These are phyloP conservation scores for Schrenkiella parvula DNA, from an alignment of 345 rosid genomes.

Conservation along the genomic window DNA sequence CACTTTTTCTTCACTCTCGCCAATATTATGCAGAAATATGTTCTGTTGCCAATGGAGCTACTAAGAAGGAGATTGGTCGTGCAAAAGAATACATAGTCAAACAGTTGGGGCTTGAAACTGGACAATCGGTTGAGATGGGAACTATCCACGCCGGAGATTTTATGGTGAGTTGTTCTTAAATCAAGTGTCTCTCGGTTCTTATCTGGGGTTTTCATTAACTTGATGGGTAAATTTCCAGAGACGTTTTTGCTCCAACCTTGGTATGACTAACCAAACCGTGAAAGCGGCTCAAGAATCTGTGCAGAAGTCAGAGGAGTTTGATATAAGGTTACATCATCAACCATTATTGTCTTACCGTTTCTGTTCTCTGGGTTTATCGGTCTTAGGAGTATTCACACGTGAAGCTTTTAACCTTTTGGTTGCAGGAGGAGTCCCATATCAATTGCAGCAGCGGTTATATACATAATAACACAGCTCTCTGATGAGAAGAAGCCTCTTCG, in stretches of 20 bases:
- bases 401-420: background rate
- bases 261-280: constrained; percentile 90
- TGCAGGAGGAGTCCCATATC: constrained; percentile 98
- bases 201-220: background rate
- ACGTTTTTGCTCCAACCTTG: constrained; percentile 95
- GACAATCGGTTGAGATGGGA: constrained; percentile 94
- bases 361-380: background rate
- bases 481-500: constrained; percentile 89
- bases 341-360: background rate
- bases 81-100: constrained; percentile 98
- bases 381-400: background rate
- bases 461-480: constrained; percentile 87
- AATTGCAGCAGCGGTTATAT: constrained; percentile 96
- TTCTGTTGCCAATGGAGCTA: constrained; percentile 96
- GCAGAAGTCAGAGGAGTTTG: constrained; percentile 91
- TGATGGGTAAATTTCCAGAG: constrained; percentile 44
- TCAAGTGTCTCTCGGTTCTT: background rate
- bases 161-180: constrained; percentile 54
- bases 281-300: constrained; percentile 98
- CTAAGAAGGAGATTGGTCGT: constrained; percentile 96
- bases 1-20: constrained; percentile 35
- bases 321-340: constrained; percentile 62
- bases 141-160: constrained; percentile 97
- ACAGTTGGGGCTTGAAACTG: constrained; percentile 86
- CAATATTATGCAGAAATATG: constrained; percentile 66